Evolutionary conservation across 345 rosid species (phyloP).

Genomic region (Eucalyptus cloeziana): DNA sequence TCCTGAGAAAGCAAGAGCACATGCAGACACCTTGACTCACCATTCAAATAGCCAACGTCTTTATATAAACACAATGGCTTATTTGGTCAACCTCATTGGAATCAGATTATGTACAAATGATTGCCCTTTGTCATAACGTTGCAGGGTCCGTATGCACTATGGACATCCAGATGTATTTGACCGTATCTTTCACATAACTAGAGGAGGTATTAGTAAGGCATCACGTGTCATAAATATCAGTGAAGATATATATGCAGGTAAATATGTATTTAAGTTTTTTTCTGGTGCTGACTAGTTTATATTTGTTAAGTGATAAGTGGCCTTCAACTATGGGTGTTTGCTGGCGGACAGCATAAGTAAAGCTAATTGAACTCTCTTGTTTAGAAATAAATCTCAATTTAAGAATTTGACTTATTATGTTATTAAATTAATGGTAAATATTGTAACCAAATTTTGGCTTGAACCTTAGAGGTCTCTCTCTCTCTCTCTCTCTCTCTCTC

Average conservation of each 20-base stretch:
- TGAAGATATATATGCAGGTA: constrained; percentile 98
- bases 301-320: background rate
- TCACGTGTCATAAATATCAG: constrained; percentile 95
- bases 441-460: background rate
- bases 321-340: background rate
- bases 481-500: background rate
- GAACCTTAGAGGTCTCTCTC: background rate
- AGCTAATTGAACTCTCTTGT: background rate
- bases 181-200: constrained; percentile 86
- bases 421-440: background rate
- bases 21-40: background rate
- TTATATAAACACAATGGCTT: background rate
- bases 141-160: constrained; percentile 99
- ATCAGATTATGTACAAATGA: background rate
- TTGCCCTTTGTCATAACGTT: background rate
- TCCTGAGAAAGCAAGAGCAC: background rate
- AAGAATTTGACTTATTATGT: background rate
- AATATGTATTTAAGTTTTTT: background rate
- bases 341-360: background rate
- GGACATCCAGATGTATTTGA: constrained; percentile 99
- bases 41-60: background rate
- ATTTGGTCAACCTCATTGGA: background rate
- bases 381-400: background rate
- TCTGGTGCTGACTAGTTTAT: background rate
- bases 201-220: constrained; percentile 98